A percentile compares a stretch with the other conserved stretches of the same genome.
Conservation (phyloP, 2,329 filamentous ascomycete genomes). For the Claviceps sp. region DNA sequence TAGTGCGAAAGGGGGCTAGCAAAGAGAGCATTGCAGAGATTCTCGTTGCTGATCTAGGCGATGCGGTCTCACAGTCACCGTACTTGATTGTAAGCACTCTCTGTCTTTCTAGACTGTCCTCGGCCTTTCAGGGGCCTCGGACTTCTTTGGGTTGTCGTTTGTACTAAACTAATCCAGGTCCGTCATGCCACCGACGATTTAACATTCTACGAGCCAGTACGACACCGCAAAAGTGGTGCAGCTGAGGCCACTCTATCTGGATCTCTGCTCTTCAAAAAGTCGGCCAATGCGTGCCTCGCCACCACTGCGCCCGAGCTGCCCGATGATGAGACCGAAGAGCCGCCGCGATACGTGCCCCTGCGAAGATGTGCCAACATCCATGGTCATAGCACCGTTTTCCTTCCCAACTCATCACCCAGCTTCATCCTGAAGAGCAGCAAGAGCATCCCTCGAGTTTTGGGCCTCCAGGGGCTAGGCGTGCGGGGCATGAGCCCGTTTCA, state of each 20-base stretch:
- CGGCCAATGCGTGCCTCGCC: slow-evolving; percentile 54
- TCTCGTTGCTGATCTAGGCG: slow-evolving; percentile 72
- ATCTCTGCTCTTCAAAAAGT: slow-evolving; percentile 63
- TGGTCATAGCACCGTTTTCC: slow-evolving; percentile 69
- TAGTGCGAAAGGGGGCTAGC: slow-evolving; percentile 52
- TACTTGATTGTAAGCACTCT: slow-evolving; percentile 59
- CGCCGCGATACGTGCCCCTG: slow-evolving; percentile 38
- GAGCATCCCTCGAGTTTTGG: slow-evolving; percentile 61
- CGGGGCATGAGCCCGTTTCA: slow-evolving; percentile 64
- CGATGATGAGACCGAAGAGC: slow-evolving; percentile 36
- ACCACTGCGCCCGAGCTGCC: slow-evolving; percentile 35
- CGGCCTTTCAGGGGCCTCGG: neutral
- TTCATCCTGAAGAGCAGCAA: slow-evolving; percentile 76
- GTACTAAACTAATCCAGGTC: slow-evolving; percentile 26
- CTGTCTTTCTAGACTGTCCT: neutral
- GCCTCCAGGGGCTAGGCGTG: slow-evolving; percentile 54
- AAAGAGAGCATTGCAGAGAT: slow-evolving; percentile 69
- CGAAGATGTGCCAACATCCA: slow-evolving; percentile 50
- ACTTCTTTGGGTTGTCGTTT: neutral
- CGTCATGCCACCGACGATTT: slow-evolving; percentile 72
- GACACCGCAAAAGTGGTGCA: slow-evolving; percentile 24
- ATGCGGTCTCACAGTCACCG: slow-evolving; percentile 53
- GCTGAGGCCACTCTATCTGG: slow-evolving; percentile 30
- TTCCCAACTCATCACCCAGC: slow-evolving; percentile 65
- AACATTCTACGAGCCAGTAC: slow-evolving; percentile 73